phyloP scores from a whole-genome alignment of 1,284 basidiomycete species.

The Cyathus olla region DNA sequence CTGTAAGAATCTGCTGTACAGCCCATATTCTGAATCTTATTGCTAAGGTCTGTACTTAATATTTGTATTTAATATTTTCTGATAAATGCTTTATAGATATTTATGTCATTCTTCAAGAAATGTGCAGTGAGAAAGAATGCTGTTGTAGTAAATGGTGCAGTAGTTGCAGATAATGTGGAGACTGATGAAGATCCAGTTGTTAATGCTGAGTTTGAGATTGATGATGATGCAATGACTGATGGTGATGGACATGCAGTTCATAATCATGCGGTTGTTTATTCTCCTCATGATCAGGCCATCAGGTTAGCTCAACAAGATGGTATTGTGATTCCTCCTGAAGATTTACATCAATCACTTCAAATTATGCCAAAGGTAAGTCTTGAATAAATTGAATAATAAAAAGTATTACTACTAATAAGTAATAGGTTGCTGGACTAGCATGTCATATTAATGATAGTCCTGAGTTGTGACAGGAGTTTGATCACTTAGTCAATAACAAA shows the following conservation, averaged over 20 bases:
- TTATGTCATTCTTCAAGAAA: constrained; percentile 11
- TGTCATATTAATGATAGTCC: constrained; percentile 16
- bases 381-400: too few species aligned
- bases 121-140: constrained; percentile 1
- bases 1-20: constrained; percentile 4
- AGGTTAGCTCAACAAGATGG: background rate
- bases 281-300: constrained; percentile 4
- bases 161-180: background rate
- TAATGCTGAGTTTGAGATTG: background rate
- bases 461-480: constrained; percentile 20
- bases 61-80: background rate
- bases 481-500: constrained; percentile 15
- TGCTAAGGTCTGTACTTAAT: constrained; percentile 6
- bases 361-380: background rate
- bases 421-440: constrained; percentile 20
- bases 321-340: background rate
- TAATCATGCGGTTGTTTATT: background rate
- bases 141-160: background rate
- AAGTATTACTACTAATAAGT: background rate
- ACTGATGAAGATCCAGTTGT: too few species aligned
- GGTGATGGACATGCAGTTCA: constrained; percentile 2
- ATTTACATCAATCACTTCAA: background rate
- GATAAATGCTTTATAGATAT: constrained; percentile 3
- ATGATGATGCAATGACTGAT: constrained; percentile 1
- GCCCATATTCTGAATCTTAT: constrained; percentile 14